Percentiles rank a stretch among this genome's conserved stretches.
Evolutionary conservation across 1,284 basidiomycete species (phyloP).

Genomic region (Vanrija pseudolonga): DNA sequence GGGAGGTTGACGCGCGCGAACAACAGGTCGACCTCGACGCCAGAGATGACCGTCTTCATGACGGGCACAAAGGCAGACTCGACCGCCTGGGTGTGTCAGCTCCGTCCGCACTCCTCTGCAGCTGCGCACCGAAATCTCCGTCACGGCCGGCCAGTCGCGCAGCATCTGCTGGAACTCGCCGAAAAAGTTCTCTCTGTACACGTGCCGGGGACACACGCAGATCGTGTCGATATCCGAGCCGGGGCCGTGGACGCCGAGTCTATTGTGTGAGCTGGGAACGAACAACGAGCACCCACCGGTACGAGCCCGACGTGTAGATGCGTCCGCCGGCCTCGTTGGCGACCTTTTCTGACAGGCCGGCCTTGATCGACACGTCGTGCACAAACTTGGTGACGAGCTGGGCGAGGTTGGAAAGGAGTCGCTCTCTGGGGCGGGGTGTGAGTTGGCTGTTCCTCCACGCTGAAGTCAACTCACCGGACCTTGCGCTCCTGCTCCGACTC

Average conservation of each 20-base stretch:
- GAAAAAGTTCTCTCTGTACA: constrained; percentile 94
- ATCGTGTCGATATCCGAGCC: constrained; percentile 98
- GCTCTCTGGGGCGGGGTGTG: constrained; percentile 62
- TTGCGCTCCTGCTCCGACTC: constrained; percentile 86
- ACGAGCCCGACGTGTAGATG: constrained; percentile 98
- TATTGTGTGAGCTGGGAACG: constrained; percentile 9
- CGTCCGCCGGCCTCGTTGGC: constrained; percentile 88
- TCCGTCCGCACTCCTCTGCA: background rate
- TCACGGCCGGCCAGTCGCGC: constrained; percentile 75
- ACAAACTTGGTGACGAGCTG: constrained; percentile 93
- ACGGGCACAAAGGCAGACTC: constrained; percentile 95
- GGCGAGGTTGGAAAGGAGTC: constrained; percentile 84
- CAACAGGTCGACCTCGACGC: constrained; percentile 89
- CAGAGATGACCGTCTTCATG: constrained; percentile 85
- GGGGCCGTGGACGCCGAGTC: constrained; percentile 91
- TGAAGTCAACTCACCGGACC: constrained; percentile 65
- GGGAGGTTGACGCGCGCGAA: constrained; percentile 62
- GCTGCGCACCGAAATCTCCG: constrained; percentile 80
- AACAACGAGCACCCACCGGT: constrained; percentile 54
- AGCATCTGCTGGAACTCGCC: constrained; percentile 87
- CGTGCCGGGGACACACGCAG: constrained; percentile 94
- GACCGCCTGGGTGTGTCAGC: constrained; percentile 62
- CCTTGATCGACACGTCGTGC: constrained; percentile 69
- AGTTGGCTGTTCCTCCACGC: background rate
- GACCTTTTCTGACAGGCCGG: constrained; percentile 78